Conservation (phyloP, 352 stramenopile genomes). For the Phytophthora idaei region DNA sequence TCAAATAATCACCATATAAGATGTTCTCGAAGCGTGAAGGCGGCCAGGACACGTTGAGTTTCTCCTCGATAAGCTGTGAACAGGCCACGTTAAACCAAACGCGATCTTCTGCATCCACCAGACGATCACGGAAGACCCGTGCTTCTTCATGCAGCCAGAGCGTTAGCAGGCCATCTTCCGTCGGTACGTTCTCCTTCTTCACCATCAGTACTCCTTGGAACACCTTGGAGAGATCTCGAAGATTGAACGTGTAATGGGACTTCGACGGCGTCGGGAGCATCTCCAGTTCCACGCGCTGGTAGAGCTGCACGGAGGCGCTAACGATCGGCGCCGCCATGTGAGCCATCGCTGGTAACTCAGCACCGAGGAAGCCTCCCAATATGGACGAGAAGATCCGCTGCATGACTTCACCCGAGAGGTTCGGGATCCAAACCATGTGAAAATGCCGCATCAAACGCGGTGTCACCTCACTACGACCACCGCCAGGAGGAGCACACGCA, state of each 20-base stretch:
- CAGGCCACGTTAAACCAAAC: constrained; percentile 87
- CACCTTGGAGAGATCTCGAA: constrained; percentile 93
- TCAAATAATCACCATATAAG: constrained; percentile 92
- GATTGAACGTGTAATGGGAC: constrained; percentile 95
- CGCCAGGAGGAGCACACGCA: constrained; percentile 87
- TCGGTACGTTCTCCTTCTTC: constrained; percentile 76
- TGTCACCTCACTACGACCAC: constrained; percentile 87
- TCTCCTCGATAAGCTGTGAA: constrained; percentile 72
- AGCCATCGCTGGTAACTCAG: constrained; percentile 69
- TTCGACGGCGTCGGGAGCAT: constrained; percentile 92
- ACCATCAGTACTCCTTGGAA: constrained; percentile 95
- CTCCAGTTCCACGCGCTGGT: constrained; percentile 87
- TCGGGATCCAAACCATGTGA: constrained; percentile 92
- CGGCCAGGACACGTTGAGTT: constrained; percentile 65
- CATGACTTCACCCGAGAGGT: constrained; percentile 83
- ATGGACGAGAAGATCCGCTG: constrained; percentile 92
- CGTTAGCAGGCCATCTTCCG: constrained; percentile 75
- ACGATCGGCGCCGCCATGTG: constrained; percentile 87
- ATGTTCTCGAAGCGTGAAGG: constrained; percentile 79
- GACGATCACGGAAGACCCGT: constrained; percentile 92
- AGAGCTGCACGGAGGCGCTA: constrained; percentile 86
- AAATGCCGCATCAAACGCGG: constrained; percentile 90
- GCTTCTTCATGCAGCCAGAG: constrained; percentile 93
- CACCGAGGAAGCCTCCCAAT: constrained; percentile 82
- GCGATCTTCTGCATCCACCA: constrained; percentile 88